Evolutionary conservation across 352 stramenopile species (phyloP), one percentile per base, ranked within the genome.

Genomic region (Phytophthora meadii): DNA sequence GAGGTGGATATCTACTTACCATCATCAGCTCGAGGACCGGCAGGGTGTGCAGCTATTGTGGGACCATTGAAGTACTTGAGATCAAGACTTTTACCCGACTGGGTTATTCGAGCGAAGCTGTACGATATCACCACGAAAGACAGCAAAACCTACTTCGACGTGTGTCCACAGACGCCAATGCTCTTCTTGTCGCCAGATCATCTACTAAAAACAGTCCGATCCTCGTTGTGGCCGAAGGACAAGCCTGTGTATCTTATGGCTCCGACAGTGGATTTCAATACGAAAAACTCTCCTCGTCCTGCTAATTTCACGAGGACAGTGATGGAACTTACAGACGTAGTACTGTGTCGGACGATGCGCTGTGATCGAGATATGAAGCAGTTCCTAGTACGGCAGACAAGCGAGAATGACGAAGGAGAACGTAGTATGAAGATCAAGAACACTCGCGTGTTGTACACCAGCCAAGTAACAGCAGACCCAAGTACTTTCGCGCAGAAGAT

Each of bases 1-100:
- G 81, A 88, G 42, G 71, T 92, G 28, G 83, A 93, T 24, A 79
- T 93, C 47, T 93, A 81, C 64, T 52, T 90, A 4, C 80, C 84
- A 2, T 47, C 34, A 1, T 34, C 22, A 4, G 41, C 19, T 1
- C 44, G 41, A 57, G 64, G 40, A 48, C 84, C 47, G 58, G 74
- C 34, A 36, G 61, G 49, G 49, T 87, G 62, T 65, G 82, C 44
- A 74, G 88, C 69, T 72, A 81, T 74, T 74, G 87, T 22, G 8
- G 66, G 66, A 1, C 66, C 66, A 12, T 44, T 74, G n/a, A 70
- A 70, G 37, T 74, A 67, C 44, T 32, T 79, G 39, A 30, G 65
- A 2, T 70, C 75, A 0, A 44, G 75, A n/a, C 12, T 79, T 15
- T 37, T 83, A 40, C 71, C 75, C 0, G 7, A 56, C 32, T 83